These are phyloP conservation scores for Raphidocelis subcapitata DNA, from an alignment of 139 green algal species.

Conservation along the genomic window DNA sequence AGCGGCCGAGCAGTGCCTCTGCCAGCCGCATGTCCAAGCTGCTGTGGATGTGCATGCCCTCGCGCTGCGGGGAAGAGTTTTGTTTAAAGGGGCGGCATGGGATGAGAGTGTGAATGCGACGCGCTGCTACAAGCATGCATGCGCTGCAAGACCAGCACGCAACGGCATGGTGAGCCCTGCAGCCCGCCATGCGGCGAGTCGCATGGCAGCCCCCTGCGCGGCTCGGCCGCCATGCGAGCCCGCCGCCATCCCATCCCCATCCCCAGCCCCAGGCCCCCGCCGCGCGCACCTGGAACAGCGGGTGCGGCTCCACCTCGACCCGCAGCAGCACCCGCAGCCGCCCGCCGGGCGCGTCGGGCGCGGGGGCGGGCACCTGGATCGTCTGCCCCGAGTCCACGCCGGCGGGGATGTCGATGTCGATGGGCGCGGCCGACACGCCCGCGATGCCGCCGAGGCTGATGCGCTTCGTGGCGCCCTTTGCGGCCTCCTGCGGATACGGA, in stretches of 20 bases:
- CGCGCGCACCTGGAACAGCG: slow-evolving; percentile 32
- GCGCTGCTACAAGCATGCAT: too few species aligned
- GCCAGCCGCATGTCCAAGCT: slow-evolving; percentile 41
- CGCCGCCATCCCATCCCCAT: too few species aligned
- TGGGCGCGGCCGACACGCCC: slow-evolving; percentile 23
- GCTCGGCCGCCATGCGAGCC: too few species aligned
- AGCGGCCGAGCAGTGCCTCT: slow-evolving; percentile 55
- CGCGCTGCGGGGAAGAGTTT: too few species aligned
- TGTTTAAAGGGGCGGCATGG: too few species aligned
- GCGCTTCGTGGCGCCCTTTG: slow-evolving; percentile 42
- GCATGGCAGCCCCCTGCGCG: too few species aligned
- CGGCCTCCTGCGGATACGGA: slow-evolving; percentile 51
- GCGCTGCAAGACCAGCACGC: too few species aligned
- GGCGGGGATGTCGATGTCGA: slow-evolving; percentile 61
- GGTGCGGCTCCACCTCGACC: slow-evolving; percentile 50
- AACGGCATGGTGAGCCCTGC: too few species aligned
- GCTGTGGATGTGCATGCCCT: slow-evolving; percentile 49
- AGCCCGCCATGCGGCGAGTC: too few species aligned
- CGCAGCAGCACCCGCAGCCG: slow-evolving; percentile 53
- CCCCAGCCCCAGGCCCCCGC: too few species aligned
- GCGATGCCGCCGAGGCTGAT: slow-evolving; percentile 34
- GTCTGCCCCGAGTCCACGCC: slow-evolving; percentile 54
- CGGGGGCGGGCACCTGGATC: slow-evolving; percentile 22
- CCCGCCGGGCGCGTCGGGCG: background rate
- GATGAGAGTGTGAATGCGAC: too few species aligned